Base-by-base conservation (phyloP, 2,329 filamentous ascomycete species). In the Aureobasidium uvarum region DNA sequence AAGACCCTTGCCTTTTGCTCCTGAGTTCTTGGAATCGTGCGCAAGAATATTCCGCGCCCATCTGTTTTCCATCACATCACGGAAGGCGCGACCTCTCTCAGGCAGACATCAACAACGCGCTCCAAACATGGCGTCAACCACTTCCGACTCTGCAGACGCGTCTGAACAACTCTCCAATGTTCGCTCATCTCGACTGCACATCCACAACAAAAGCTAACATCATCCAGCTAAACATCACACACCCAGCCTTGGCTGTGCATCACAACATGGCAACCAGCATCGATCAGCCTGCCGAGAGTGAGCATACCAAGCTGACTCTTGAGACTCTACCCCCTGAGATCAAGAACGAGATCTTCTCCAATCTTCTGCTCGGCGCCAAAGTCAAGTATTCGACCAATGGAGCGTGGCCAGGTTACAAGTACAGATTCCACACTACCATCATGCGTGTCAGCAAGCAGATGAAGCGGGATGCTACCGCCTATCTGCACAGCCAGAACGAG, bases 281-380 rank as follows among this genome's bases (percentile, higher is more conserved):
- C 10, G 13, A n/a, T 13, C 20, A 43, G 25, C 25, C 23, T 10
- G 2, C n/a, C 23, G 28, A 48, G n/a, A 48, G 41, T 13, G 31
- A 46, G 7, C 14, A 25, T 13, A 4, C 20, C 25, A 60, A 50
- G 7, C 20, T 33, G 20, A 52, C 48, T 13, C 41, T 64, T 1
- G 50, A 48, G n/a, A 56, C 50, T 16, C 28, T 56, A 13, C 62
- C 62, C n/a, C 39, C 41, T 16, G 62, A 64, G 41, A 64, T 64
- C 51, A 64, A 64, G 41, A 28, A 64, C 16, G 39, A 64, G 14
- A 56, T 64, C 28, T 64, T 64, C 31, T 64, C 62, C 8, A 7
- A 64, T 14, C 33, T 64, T 25, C 28, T 64, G 41, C 51, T 50
- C 3, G 62, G 51, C 10, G n/a, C 39, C 39, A 64, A 64, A 31